Percentiles rank a stretch among this genome's conserved stretches.
These are phyloP conservation scores for Colletotrichum sublineola DNA, from an alignment of 2,329 filamentous ascomycete genomes.

Conservation along the genomic window DNA sequence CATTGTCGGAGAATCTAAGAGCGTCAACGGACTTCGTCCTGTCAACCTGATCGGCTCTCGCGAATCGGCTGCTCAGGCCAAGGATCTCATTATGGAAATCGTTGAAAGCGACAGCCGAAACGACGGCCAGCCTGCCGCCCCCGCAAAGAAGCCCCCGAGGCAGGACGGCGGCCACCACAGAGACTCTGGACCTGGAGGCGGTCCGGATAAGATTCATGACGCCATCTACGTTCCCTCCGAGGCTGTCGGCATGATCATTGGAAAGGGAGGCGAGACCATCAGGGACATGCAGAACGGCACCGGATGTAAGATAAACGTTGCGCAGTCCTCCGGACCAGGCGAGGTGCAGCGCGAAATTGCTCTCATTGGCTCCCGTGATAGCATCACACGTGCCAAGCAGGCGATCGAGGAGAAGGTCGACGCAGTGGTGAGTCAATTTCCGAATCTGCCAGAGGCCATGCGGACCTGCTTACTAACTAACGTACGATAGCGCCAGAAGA, in stretches of 20 bases:
- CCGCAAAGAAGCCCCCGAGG: conserved; percentile 47
- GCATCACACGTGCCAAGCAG: conserved; percentile 83
- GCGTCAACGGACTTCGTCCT: conserved; percentile 87
- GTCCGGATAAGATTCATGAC: conserved; percentile 80
- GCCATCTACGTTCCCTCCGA: conserved; percentile 89
- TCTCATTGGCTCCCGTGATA: conserved; percentile 81
- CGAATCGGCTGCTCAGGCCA: conserved; percentile 80
- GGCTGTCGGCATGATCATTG: conserved; percentile 96
- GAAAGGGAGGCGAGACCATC: conserved; percentile 93
- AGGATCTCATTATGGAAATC: conserved; percentile 92
- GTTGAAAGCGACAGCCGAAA: conserved; percentile 89
- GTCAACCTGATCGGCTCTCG: conserved; percentile 89
- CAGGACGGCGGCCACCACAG: conserved; percentile 51
- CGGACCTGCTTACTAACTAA: conserved; percentile 47
- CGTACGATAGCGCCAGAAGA: conserved; percentile 65
- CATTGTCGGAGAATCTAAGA: conserved; percentile 94
- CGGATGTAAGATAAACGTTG: conserved; percentile 95
- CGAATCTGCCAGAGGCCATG: not conserved
- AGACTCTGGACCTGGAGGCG: conserved; percentile 51
- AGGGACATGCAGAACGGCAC: conserved; percentile 91
- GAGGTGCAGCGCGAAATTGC: conserved; percentile 90
- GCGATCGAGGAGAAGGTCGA: conserved; percentile 95
- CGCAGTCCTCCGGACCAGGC: conserved; percentile 80
- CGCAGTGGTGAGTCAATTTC: conserved; percentile 75
- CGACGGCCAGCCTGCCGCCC: conserved; percentile 53